Base-by-base conservation (phyloP, 805 yeast genomes). In the Nematodospora valgi region DNA sequence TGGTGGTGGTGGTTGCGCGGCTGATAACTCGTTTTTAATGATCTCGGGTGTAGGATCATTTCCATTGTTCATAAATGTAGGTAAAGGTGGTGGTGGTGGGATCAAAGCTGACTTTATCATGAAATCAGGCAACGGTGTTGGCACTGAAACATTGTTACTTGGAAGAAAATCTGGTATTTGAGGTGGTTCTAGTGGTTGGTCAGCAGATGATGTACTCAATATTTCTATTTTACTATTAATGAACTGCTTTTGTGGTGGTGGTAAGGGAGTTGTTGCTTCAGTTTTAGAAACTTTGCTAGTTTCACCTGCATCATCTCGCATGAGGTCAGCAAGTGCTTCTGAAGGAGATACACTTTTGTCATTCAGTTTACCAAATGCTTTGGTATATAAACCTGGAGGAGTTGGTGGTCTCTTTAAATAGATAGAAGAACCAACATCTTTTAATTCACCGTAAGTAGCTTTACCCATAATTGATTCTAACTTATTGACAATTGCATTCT, bases 91-190 rank as follows among this genome's bases (percentile, higher is more conserved):
- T 8, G 44, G 40, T 10, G 50, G 46, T 5, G 50, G 30, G 18
- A 26, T 24, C 29, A n/a, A 25, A 18, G 25, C n/a, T 23, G n/a
- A n/a, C n/a, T n/a, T n/a, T n/a, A n/a, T 27, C 29, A 43, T 22
- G 15, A 45, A 38, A 8, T 21, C 20, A 22, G 53, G 51, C 4
- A 42, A 11, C 11, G 52, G 48, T 4, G 52, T 47, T 21, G 53
- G 48, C 6, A 27, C 46, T 12, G 14, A 13, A 14, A 18, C 13
- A 6, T 13, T 18, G 20, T 17, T 20, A 15, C 25, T 5, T 3
- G 19, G 24, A 4, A 40, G 29, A 28, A 45, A 43, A 11, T 35
- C 12, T 10, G 48, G 47, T 28, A 40, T 16, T 21, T 40, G 42
- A 9, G 47, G 45, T 13, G 47, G 51, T n/a, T n/a, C n/a, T n/a